Conservation (phyloP, 163 green algal genomes). For the Scenedesmus sp. region DNA sequence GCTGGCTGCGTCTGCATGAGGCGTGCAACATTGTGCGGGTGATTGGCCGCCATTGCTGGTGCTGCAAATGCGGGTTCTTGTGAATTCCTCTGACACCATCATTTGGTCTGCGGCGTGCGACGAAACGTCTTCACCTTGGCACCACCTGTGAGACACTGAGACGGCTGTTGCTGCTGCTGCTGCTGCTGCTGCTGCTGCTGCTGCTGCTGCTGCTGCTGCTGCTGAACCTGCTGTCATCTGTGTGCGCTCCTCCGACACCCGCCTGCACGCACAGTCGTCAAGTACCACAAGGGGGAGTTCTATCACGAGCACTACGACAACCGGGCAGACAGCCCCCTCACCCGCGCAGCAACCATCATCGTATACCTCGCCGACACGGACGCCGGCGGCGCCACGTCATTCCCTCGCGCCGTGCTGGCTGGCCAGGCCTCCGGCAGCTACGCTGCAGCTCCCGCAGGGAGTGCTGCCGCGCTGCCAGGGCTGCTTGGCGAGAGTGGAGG, state of each 20-base stretch:
- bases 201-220: conserved; percentile 11
- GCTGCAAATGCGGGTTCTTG: no score
- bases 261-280: conserved; percentile 10
- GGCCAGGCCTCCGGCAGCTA: background rate
- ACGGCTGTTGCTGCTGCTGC: background rate
- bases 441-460: background rate
- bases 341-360: conserved; percentile 51
- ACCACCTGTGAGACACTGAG: no score
- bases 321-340: conserved; percentile 36
- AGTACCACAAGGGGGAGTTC: conserved; percentile 55
- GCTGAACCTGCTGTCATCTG: background rate
- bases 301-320: conserved; percentile 60
- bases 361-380: conserved; percentile 52
- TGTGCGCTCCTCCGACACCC: background rate
- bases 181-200: background rate
- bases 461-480: background rate
- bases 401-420: conserved; percentile 2
- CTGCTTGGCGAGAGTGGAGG: background rate
- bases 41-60: no score
- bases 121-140: no score
- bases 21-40: no score
- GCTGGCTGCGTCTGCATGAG: no score
- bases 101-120: no score
- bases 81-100: background rate
- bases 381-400: background rate